phyloP scores from a whole-genome alignment of 768 basidiomycete genomes.

The Psilocybe cyanescens region DNA sequence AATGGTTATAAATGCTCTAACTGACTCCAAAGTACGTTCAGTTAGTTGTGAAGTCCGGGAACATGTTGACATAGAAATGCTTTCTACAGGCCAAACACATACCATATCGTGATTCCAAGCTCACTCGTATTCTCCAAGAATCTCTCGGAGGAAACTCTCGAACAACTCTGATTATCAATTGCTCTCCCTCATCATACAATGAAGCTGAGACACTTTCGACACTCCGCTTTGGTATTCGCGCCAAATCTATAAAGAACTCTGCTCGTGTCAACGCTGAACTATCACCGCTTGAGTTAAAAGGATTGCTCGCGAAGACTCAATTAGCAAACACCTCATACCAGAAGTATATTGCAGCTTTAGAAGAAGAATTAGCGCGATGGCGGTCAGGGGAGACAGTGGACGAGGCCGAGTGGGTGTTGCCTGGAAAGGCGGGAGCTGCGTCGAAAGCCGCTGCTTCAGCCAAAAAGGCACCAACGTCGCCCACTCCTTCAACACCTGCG shows the following conservation, averaged over 20 bases:
- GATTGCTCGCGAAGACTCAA: constrained; percentile 86
- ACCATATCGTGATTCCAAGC: constrained; percentile 98
- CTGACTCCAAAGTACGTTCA: constrained; percentile 81
- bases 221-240: constrained; percentile 98
- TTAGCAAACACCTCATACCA: constrained; percentile 82
- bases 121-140: constrained; percentile 98
- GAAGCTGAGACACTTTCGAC: constrained; percentile 96
- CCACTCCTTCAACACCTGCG: constrained; percentile 59
- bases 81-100: constrained; percentile 84
- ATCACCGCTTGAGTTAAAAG: constrained; percentile 95
- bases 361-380: constrained; percentile 92
- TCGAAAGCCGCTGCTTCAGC: constrained; percentile 49
- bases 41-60: not conserved
- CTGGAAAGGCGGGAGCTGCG: constrained; percentile 60
- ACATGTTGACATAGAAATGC: not conserved
- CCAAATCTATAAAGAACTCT: constrained; percentile 99
- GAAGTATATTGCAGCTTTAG: constrained; percentile 86
- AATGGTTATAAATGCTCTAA: constrained; percentile 99
- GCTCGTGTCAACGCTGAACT: constrained; percentile 98
- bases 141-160: constrained; percentile 95
- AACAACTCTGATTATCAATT: constrained; percentile 98
- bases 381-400: constrained; percentile 85
- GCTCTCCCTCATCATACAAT: constrained; percentile 97
- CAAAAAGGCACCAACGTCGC: constrained; percentile 70
- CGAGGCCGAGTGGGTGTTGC: constrained; percentile 77